Evolutionary conservation across 1,284 basidiomycete species (phyloP), one percentile per base, ranked within the genome.

Genomic region (Schizopora paradoxa): DNA sequence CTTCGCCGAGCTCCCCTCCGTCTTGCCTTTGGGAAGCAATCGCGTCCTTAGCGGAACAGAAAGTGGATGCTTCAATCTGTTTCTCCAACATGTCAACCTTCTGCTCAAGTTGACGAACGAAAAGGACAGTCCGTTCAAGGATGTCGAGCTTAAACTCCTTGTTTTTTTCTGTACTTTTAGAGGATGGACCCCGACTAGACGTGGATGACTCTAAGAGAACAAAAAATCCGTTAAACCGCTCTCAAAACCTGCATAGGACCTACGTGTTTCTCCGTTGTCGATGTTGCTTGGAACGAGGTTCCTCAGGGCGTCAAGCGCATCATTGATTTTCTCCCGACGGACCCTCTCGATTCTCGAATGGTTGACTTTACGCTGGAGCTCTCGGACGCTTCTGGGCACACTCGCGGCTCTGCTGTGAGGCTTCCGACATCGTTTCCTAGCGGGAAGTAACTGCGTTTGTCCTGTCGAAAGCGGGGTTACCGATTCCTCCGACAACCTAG

Each of bases 281-380:
- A 72, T 72, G 39, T 76, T 67, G 8, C 66, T 52, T 0, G 84
- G 82, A 1, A 89, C 82, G 46, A 89, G 74, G 48, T 69, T 65
- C 47, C 77, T 75, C 18, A 90, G 63, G 1, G 76, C 76, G 4
- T 80, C 69, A 6, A 90, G 72, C 1, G 86, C 83, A 39, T 87
- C 82, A 59, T 90, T 90, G 51, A 90, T 90, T 70, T 88, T 89
- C 2, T 84, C 88, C 27, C 86, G 71, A 13, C 87, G 69, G 0
- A 86, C 81, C 57, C 89, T 87, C 65, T 90, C 86, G 61, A 90
- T 90, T 47, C 87, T 79, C 7, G 83, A 86, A 56, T 90, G 86
- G 61, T 88, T 88, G 35, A 86, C 74, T 59, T 87, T 85, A 48
- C 86, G 80, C 63, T 83, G 80, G 1, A 82, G 76, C 62, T 87